Percentiles rank a stretch among this genome's conserved stretches.
Evolutionary conservation across 2,329 filamentous ascomycete species (phyloP).

Genomic region (Penicillium sp.): DNA sequence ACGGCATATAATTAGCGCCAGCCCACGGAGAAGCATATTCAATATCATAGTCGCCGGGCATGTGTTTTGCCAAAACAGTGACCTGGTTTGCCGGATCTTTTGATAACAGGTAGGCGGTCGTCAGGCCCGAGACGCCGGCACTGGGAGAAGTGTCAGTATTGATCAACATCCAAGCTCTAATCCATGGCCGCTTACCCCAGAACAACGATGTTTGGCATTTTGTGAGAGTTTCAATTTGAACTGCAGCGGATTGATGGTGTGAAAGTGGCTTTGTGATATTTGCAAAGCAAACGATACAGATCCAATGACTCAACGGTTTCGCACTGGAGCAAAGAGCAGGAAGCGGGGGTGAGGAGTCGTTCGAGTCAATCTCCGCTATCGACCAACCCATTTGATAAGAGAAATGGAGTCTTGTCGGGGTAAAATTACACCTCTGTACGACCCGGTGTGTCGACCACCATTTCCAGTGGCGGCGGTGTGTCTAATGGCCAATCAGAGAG

Average conservation of each 20-base stretch:
- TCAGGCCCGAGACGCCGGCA: conserved; percentile 69
- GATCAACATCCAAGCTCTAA: neutral
- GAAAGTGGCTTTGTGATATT: neutral
- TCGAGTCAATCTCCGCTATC: conserved; percentile 11
- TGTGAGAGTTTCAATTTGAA: neutral
- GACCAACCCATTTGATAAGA: conserved; percentile 20
- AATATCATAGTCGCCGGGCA: conserved; percentile 91
- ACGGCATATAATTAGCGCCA: conserved; percentile 79
- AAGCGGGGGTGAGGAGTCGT: conserved; percentile 20
- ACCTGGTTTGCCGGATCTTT: conserved; percentile 61
- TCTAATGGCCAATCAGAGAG: neutral
- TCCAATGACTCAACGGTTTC: conserved; percentile 1
- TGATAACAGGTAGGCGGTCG: conserved; percentile 66
- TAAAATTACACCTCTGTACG: neutral
- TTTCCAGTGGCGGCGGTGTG: conserved; percentile 22
- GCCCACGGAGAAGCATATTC: conserved; percentile 92
- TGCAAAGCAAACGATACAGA: neutral
- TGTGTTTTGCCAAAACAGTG: conserved; percentile 81
- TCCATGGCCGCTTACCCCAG: conserved; percentile 36
- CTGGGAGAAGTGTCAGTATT: conserved; percentile 40
- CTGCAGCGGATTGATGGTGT: no score
- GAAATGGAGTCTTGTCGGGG: conserved; percentile 11
- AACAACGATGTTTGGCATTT: conserved; percentile 46
- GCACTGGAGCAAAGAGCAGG: neutral
- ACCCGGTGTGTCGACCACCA: conserved; percentile 5